Evolutionary conservation across 2,329 filamentous ascomycete species (phyloP).

Genomic region (Myriosclerotinia scirpicola): DNA sequence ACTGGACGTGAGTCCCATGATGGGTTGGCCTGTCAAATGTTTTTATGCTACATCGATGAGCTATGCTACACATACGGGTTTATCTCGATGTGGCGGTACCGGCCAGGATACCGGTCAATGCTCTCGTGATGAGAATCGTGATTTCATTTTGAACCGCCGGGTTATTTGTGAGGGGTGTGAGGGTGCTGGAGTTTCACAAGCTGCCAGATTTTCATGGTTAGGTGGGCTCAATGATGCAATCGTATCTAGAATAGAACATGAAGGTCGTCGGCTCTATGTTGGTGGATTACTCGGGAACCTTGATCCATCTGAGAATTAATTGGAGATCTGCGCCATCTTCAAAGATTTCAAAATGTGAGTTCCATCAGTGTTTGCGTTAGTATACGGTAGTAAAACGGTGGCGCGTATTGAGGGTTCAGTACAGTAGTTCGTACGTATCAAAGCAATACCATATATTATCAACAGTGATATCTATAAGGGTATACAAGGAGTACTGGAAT

Average conservation of each 20-base stretch:
- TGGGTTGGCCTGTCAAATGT: not conserved
- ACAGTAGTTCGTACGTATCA: no score
- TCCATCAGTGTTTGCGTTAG: no score
- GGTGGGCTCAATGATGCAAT: not conserved
- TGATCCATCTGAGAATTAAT: conserved; percentile 8
- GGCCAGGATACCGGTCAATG: no score
- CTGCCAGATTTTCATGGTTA: not conserved
- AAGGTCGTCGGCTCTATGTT: conserved; percentile 3
- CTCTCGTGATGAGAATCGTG: not conserved
- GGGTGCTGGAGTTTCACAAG: not conserved
- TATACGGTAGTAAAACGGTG: no score
- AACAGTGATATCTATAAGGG: no score
- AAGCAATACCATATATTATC: no score
- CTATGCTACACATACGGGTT: no score
- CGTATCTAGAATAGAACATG: not conserved
- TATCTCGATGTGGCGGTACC: not conserved
- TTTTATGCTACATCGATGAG: not conserved
- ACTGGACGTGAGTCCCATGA: not conserved
- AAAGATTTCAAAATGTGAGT: conserved; percentile 6
- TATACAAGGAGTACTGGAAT: no score
- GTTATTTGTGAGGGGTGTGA: not conserved
- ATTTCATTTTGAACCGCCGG: not conserved
- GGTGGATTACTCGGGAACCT: conserved; percentile 12
- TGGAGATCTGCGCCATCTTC: conserved; percentile 11
- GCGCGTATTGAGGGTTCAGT: no score